A percentile compares a stretch with the other conserved stretches of the same genome.
Evolutionary conservation across 2,329 filamentous ascomycete genomes (phyloP).

Genomic region (Alternaria infectoria): DNA sequence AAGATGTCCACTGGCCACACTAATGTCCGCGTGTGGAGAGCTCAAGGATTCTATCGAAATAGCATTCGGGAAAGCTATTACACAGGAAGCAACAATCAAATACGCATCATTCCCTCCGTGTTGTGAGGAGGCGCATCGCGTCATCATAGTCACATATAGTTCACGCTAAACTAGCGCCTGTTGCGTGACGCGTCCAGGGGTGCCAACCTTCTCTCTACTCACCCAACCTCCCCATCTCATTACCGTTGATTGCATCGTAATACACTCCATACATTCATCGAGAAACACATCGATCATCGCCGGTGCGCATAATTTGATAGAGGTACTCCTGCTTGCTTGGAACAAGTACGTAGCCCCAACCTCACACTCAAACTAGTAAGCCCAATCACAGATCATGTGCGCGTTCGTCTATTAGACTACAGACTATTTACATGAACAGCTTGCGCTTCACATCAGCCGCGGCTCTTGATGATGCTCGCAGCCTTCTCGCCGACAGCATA

Average conservation of each 20-base stretch:
- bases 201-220: background rate
- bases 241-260: background rate
- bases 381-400: background rate
- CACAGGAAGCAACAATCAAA: background rate
- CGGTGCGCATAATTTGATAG: background rate
- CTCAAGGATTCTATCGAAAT: background rate
- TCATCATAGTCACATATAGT: background rate
- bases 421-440: background rate
- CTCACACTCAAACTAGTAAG: background rate
- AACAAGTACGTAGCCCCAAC: background rate
- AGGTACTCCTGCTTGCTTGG: background rate
- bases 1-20: background rate
- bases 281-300: background rate
- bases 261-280: background rate
- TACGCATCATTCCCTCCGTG: background rate
- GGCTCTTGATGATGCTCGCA: conserved; percentile 38
- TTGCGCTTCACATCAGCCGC: conserved; percentile 5
- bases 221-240: background rate
- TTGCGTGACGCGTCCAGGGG: background rate
- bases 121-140: background rate
- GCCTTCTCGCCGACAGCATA: conserved; percentile 46
- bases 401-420: background rate
- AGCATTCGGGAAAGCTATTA: background rate
- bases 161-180: background rate
- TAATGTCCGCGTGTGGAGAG: background rate